Conservation (phyloP, 2,329 filamentous ascomycete species). For the Neonectria punicea region DNA sequence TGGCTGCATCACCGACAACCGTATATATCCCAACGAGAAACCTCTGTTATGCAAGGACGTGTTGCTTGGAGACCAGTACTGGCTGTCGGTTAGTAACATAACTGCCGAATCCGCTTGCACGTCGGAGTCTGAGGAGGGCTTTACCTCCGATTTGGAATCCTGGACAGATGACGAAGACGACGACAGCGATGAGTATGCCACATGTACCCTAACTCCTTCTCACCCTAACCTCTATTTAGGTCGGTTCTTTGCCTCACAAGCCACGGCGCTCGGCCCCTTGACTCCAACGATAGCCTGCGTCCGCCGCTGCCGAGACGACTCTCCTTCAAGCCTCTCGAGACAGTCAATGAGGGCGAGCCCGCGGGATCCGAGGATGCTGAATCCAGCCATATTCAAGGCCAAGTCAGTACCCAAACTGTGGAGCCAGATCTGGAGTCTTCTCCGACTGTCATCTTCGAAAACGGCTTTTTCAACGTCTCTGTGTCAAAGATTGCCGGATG, state of each 20-base stretch:
- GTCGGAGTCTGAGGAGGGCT: slow-evolving; percentile 36
- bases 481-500: slow-evolving; percentile 55
- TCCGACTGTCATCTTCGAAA: slow-evolving; percentile 45
- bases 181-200: slow-evolving; percentile 35
- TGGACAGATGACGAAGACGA: slow-evolving; percentile 37
- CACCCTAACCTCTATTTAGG: slow-evolving; percentile 18
- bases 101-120: slow-evolving; percentile 28
- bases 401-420: background rate
- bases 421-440: background rate
- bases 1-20: background rate
- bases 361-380: background rate
- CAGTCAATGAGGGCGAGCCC: background rate
- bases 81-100: slow-evolving; percentile 11
- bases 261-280: slow-evolving; percentile 16
- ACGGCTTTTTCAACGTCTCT: slow-evolving; percentile 54
- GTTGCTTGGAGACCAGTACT: slow-evolving; percentile 4
- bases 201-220: background rate
- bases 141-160: slow-evolving; percentile 33
- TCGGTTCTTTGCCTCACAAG: slow-evolving; percentile 30
- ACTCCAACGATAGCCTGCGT: slow-evolving; percentile 16
- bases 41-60: slow-evolving; percentile 17
- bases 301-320: slow-evolving; percentile 20
- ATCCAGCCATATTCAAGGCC: background rate
- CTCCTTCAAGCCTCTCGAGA: slow-evolving; percentile 25
- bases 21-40: slow-evolving; percentile 4